Evolutionary conservation across 345 rosid genomes (phyloP).

Genomic region (Gossypium anomalum): DNA sequence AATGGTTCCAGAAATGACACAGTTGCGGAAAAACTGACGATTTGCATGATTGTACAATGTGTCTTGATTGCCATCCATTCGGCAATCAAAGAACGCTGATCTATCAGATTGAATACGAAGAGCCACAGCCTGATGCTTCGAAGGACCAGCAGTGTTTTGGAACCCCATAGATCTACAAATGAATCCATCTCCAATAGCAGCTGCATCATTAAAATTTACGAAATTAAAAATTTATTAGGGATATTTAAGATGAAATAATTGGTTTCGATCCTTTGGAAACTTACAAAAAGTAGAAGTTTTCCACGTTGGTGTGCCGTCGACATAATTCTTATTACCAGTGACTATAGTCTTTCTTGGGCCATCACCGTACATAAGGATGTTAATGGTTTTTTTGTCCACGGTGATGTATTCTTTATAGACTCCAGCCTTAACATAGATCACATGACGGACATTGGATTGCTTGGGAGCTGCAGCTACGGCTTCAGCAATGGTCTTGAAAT

Average conservation of each 20-base stretch:
- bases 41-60: slow-evolving; percentile 44
- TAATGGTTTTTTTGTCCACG: slow-evolving; percentile 22
- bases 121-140: slow-evolving; percentile 56
- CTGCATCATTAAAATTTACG: slow-evolving; percentile 25
- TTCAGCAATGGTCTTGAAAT: slow-evolving; percentile 44
- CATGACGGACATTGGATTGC: slow-evolving; percentile 25
- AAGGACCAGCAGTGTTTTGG: slow-evolving; percentile 50
- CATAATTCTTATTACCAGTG: slow-evolving; percentile 36
- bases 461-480: slow-evolving; percentile 51
- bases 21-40: slow-evolving; percentile 53
- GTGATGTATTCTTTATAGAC: slow-evolving; percentile 34
- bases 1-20: slow-evolving; percentile 52
- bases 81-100: slow-evolving; percentile 47
- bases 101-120: slow-evolving; percentile 43
- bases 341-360: slow-evolving; percentile 42
- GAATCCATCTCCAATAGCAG: slow-evolving; percentile 37
- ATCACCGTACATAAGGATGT: slow-evolving; percentile 51
- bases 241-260: background rate
- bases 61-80: slow-evolving; percentile 56
- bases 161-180: slow-evolving; percentile 50
- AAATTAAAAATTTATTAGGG: background rate
- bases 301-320: slow-evolving; percentile 6
- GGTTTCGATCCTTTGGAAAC: background rate
- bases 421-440: slow-evolving; percentile 55
- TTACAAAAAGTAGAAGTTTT: slow-evolving; percentile 42